Base-by-base conservation (phyloP, 2,329 filamentous ascomycete species). In the Sporothrix humicola region DNA sequence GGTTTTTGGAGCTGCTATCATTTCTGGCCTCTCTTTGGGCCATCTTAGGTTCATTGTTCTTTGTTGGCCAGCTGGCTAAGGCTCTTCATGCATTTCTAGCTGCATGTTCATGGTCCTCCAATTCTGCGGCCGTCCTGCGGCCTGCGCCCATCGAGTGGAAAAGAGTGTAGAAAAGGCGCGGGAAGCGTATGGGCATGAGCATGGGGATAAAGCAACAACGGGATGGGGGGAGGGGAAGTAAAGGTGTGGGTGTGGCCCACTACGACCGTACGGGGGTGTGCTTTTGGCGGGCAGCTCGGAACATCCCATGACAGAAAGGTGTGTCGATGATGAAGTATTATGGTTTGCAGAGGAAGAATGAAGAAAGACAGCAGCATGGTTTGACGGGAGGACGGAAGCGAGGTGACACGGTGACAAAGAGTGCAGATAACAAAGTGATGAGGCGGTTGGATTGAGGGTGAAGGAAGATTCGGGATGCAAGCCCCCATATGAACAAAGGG, bases 11-110 rank as follows among this genome's bases (percentile, higher is more conserved):
- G 31, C 5, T 5, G 31, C 31, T 7, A 3, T 37, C 31, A 37
- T 52, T 37, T 48, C 42, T 52, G 65, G n/a, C 42, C 44, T 37
- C 20, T 68, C 65, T 68, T 20, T 37, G 58, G 26, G 61, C 65
- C 46, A 52, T 52, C 66, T 23, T 10, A 17, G 66, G 61, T 15
- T 48, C 12, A 20, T 23, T 44, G 17, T 23, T 56, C 26, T 23
- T 56, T 44, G 17, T 56, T 56, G 48, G 26, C 20, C 66, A 26
- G 46, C n/a, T 23, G 48, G 66, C 66, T 15, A 68, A 52, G 31
- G 50, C 50, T 56, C 50, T 23, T 8, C 66, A 56, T 69, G 66
- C 66, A 69, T 69, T 56, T 56, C 50, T 69, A 69, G 66, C 66
- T 69, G 66, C 66, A 56, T 69, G 50, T 8, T 7, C 23, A 10